phyloP scores from a whole-genome alignment of 768 basidiomycete species.

The Boletus subparvulus region DNA sequence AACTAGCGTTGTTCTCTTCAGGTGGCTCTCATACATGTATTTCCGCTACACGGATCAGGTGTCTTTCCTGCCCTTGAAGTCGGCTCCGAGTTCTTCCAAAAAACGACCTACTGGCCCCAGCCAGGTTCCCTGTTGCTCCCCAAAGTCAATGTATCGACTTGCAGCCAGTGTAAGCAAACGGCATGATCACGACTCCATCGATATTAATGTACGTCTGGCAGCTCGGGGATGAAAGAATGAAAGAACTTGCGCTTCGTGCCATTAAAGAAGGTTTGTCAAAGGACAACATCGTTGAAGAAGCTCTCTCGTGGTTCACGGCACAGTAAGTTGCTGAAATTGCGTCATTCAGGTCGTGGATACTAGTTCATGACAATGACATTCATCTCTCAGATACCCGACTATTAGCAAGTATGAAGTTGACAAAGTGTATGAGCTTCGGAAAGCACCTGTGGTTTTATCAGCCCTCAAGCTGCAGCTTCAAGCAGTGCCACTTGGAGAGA shows the following conservation, averaged over 20 bases:
- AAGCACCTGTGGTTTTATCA: conserved; percentile 18
- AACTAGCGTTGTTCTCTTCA: not conserved
- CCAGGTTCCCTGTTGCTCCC: conserved; percentile 25
- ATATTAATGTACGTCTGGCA: conserved; percentile 2
- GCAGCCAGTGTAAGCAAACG: conserved; percentile 23
- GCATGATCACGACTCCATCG: not conserved
- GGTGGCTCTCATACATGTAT: conserved; percentile 30
- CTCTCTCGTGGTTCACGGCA: conserved; percentile 32
- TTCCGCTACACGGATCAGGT: conserved; percentile 33
- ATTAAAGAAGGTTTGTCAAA: conserved; percentile 23
- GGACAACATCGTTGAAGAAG: conserved; percentile 29
- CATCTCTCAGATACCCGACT: conserved; percentile 11
- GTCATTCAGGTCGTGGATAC: not conserved
- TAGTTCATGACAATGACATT: not conserved
- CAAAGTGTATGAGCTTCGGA: conserved; percentile 20
- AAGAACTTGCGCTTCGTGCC: conserved; percentile 25
- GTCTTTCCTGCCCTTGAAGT: conserved; percentile 27
- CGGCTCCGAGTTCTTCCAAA: conserved; percentile 2
- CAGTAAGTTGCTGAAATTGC: conserved; percentile 21
- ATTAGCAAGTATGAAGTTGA: conserved; percentile 19
- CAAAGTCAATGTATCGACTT: conserved; percentile 41
- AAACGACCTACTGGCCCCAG: not conserved
- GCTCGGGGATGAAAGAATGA: conserved; percentile 27
- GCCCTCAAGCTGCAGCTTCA: conserved; percentile 26
- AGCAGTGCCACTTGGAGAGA: conserved; percentile 24